A percentile compares a stretch with the other conserved stretches of the same genome.
These are phyloP conservation scores for Aristolochia fimbriata DNA, from an alignment of 164 flowering plant species.

Conservation along the genomic window DNA sequence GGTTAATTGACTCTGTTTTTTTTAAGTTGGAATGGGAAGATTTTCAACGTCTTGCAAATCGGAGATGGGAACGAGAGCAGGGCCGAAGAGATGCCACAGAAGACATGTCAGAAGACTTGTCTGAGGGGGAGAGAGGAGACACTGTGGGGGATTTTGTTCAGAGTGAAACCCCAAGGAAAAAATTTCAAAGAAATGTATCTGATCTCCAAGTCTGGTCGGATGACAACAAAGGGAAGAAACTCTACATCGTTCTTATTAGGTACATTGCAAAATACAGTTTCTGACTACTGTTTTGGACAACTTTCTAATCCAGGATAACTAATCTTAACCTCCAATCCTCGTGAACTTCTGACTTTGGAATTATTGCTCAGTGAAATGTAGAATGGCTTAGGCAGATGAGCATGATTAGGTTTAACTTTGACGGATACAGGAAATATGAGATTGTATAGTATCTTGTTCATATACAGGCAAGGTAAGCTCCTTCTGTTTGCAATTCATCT, in stretches of 20 bases:
- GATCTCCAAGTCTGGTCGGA: constrained; percentile 80
- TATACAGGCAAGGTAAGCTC: no score
- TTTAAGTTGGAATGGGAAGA: constrained; percentile 70
- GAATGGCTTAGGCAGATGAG: no score
- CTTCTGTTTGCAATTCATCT: no score
- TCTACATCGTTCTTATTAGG: constrained; percentile 87
- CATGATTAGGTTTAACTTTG: no score
- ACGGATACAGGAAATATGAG: no score
- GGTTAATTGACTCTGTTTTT: no score
- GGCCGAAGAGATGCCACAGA: constrained; percentile 79
- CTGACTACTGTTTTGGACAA: no score
- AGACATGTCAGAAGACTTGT: constrained; percentile 75
- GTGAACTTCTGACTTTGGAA: no score
- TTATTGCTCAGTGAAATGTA: no score
- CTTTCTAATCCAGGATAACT: no score
- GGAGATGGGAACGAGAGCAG: constrained; percentile 79
- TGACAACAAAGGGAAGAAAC: constrained; percentile 70
- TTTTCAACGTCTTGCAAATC: constrained; percentile 37
- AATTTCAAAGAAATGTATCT: constrained; percentile 48
- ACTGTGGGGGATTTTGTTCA: constrained; percentile 31
- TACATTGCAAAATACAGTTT: constrained; percentile 7
- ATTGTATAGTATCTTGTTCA: no score
- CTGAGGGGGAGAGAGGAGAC: constrained; percentile 79
- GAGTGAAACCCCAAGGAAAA: constrained; percentile 49
- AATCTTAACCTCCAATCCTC: no score